Percentiles rank a stretch among this genome's conserved stretches.
phyloP scores from a whole-genome alignment of 805 yeast species.

The Lipomyces japonicus region DNA sequence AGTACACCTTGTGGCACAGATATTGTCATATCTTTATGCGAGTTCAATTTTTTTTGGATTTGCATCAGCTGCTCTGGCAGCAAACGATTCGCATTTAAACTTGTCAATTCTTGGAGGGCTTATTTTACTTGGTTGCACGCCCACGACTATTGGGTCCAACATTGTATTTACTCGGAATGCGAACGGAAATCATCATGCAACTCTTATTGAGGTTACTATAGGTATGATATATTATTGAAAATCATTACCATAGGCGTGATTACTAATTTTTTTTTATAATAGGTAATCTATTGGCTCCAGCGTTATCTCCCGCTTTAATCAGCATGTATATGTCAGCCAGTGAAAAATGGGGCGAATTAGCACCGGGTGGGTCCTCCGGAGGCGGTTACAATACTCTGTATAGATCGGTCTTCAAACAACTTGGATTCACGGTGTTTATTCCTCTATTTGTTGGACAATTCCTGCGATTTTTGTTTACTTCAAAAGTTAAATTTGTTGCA shows the following conservation, averaged over 20 bases:
- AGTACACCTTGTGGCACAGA: constrained; percentile 67
- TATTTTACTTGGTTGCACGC: constrained; percentile 78
- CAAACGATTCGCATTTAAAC: constrained; percentile 57
- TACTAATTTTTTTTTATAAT: background rate
- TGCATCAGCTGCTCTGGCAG: constrained; percentile 58
- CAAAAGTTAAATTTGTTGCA: constrained; percentile 56
- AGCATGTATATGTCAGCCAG: constrained; percentile 73
- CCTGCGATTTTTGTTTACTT: constrained; percentile 63
- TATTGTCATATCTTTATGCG: constrained; percentile 59
- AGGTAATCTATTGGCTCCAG: constrained; percentile 71
- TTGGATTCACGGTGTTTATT: constrained; percentile 80
- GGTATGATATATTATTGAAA: constrained; percentile 41
- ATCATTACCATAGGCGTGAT: background rate
- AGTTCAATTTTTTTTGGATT: constrained; percentile 68
- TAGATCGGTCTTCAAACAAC: constrained; percentile 76
- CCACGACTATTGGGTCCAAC: constrained; percentile 90
- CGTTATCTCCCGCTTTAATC: constrained; percentile 77
- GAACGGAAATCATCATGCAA: constrained; percentile 74
- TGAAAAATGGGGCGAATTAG: constrained; percentile 53
- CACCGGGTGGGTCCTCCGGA: constrained; percentile 31
- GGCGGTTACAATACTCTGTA: constrained; percentile 46
- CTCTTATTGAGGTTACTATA: constrained; percentile 78
- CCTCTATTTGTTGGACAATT: constrained; percentile 86
- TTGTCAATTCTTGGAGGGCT: constrained; percentile 76
- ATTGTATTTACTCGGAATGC: constrained; percentile 88